These are phyloP conservation scores for Russula virescens DNA, from an alignment of 768 basidiomycete genomes.

Conservation along the genomic window DNA sequence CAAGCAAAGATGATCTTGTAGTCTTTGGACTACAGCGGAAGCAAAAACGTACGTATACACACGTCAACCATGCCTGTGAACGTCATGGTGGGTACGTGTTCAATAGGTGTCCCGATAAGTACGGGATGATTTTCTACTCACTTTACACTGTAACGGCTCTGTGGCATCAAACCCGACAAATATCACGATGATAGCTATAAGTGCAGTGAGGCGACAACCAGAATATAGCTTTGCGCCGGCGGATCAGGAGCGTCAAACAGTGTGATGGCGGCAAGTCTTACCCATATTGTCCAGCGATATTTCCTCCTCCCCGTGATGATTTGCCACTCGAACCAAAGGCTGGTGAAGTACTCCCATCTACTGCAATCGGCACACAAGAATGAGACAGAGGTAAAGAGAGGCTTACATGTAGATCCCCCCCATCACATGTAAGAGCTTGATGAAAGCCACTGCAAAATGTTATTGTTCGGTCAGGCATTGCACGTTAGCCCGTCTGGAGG, in stretches of 20 bases:
- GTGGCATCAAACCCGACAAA: constrained; percentile 16
- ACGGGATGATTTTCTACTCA: background rate
- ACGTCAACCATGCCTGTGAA: constrained; percentile 1
- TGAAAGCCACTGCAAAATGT: constrained; percentile 8
- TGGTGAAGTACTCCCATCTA: constrained; percentile 19
- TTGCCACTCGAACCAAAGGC: constrained; percentile 20
- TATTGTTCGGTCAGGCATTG: background rate
- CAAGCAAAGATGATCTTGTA: background rate
- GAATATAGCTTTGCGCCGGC: constrained; percentile 9
- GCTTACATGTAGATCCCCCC: constrained; percentile 16
- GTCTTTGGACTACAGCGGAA: background rate
- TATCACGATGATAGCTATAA: constrained; percentile 11
- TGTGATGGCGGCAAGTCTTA: background rate
- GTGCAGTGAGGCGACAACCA: constrained; percentile 16
- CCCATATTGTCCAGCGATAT: constrained; percentile 21
- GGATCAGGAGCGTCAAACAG: background rate
- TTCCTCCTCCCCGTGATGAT: constrained; percentile 11
- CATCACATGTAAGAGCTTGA: constrained; percentile 16
- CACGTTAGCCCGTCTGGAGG: background rate
- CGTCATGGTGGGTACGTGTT: background rate
- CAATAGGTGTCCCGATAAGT: background rate
- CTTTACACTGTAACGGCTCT: constrained; percentile 9
- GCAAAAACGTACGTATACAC: constrained; percentile 12
- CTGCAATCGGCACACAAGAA: background rate
- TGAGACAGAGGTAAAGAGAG: background rate